Evolutionary conservation across 495 filamentous ascomycete genomes (phyloP).

Genomic region (Aspergillus olivimuriae): DNA sequence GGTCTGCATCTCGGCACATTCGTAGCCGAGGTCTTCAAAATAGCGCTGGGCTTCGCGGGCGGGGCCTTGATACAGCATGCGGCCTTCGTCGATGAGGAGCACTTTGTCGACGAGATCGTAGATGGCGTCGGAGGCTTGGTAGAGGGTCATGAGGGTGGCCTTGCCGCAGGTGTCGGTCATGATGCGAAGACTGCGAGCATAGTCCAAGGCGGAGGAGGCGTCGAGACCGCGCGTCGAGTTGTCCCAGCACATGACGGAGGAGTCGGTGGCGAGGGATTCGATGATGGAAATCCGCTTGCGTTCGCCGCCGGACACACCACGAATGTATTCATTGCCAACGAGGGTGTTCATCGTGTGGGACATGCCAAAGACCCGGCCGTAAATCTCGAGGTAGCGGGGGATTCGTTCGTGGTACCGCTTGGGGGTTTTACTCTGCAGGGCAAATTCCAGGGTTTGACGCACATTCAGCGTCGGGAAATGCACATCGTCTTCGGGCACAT

Average conservation of each 20-base stretch:
- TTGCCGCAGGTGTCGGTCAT: constrained; percentile 76
- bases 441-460: constrained; percentile 75
- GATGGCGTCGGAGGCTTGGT: constrained; percentile 78
- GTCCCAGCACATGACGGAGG: constrained; percentile 74
- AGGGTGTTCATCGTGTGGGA: constrained; percentile 74
- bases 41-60: constrained; percentile 62
- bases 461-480: constrained; percentile 81
- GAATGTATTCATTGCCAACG: constrained; percentile 75
- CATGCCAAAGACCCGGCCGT: constrained; percentile 76
- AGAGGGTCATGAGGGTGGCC: constrained; percentile 72
- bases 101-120: constrained; percentile 84
- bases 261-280: constrained; percentile 61
- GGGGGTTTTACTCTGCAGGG: constrained; percentile 70
- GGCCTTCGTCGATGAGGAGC: constrained; percentile 70
- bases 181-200: constrained; percentile 61
- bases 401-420: constrained; percentile 62
- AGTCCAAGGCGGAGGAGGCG: constrained; percentile 71
- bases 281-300: constrained; percentile 55
- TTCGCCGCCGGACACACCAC: constrained; percentile 86
- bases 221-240: constrained; percentile 80
- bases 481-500: constrained; percentile 76
- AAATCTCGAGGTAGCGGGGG: constrained; percentile 61
- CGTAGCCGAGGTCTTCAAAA: constrained; percentile 77
- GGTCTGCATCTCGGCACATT: constrained; percentile 68
- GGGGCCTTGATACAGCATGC: constrained; percentile 74